A percentile compares a stretch with the other conserved stretches of the same genome.
Evolutionary conservation across 208 protist genomes (phyloP).

Genomic region (Leishmania mexicana): DNA sequence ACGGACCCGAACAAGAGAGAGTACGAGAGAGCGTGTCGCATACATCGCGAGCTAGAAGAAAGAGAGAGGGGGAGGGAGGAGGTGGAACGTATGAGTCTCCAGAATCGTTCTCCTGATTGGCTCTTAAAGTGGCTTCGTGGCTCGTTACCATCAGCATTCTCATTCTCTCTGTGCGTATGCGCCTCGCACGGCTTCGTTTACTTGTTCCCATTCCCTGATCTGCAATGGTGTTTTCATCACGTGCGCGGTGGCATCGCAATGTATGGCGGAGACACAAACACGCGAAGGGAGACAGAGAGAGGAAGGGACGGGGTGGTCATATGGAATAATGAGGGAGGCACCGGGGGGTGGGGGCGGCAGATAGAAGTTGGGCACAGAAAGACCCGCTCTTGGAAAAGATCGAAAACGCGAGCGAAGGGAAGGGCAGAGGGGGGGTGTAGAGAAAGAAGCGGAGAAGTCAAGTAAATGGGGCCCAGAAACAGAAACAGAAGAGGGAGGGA

Average conservation of each 20-base stretch:
- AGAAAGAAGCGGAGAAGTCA: conserved; percentile 9
- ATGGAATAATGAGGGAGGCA: not conserved
- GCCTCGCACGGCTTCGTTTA: not conserved
- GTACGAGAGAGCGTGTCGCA: not conserved
- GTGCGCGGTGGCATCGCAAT: not conserved
- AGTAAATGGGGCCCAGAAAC: not conserved
- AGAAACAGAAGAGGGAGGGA: conserved; percentile 18
- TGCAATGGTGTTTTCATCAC: not conserved
- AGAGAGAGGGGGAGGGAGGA: not conserved
- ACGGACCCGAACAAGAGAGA: not conserved
- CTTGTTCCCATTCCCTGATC: not conserved
- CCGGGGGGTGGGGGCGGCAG: not conserved
- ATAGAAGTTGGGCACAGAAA: not conserved
- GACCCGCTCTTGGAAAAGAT: conserved; percentile 8
- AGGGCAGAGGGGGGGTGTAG: not conserved
- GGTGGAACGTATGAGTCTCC: not conserved
- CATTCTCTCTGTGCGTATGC: not conserved
- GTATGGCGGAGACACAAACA: not conserved
- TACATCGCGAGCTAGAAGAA: not conserved
- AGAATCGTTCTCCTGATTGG: not conserved
- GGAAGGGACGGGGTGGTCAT: not conserved
- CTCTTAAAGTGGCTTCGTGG: not conserved
- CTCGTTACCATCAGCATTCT: not conserved
- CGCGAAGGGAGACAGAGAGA: not conserved
- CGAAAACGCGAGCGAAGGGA: not conserved